Conservation (phyloP, 2,329 filamentous ascomycete species). For the Neofusicoccum sp. region DNA sequence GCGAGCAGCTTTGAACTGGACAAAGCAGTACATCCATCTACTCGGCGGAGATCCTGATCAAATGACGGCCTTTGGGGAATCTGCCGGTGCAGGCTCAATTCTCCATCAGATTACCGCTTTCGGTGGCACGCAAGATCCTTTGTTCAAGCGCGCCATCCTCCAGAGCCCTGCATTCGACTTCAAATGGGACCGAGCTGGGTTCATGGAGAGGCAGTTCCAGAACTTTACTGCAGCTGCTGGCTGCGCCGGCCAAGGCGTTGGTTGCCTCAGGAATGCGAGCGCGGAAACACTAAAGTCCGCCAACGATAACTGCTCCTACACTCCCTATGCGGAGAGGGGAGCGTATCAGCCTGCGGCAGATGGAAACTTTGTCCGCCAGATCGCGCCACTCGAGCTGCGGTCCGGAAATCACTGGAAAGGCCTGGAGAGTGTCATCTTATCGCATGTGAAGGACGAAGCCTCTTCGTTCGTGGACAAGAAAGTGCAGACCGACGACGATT, state of each 20-base stretch:
- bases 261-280: conserved; percentile 33
- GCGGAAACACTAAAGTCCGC: conserved; percentile 30
- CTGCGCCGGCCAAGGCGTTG: conserved; percentile 36
- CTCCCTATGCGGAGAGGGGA: conserved; percentile 30
- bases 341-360: conserved; percentile 40
- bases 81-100: conserved; percentile 55
- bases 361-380: conserved; percentile 35
- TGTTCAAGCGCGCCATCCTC: conserved; percentile 44
- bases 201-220: conserved; percentile 30
- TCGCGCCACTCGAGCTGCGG: conserved; percentile 36
- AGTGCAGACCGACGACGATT: conserved; percentile 33
- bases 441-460: conserved; percentile 39
- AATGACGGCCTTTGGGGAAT: conserved; percentile 56
- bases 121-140: conserved; percentile 47
- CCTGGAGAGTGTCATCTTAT: conserved; percentile 35
- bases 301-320: conserved; percentile 26
- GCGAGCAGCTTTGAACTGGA: conserved; percentile 52
- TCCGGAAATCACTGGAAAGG: conserved; percentile 37
- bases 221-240: conserved; percentile 32
- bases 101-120: conserved; percentile 53
- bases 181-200: conserved; percentile 28
- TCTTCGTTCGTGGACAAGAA: conserved; percentile 31
- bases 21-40: conserved; percentile 49
- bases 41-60: conserved; percentile 51
- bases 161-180: conserved; percentile 36